Base-by-base conservation (phyloP, 768 basidiomycete genomes). In the Naganishia randhawae region DNA sequence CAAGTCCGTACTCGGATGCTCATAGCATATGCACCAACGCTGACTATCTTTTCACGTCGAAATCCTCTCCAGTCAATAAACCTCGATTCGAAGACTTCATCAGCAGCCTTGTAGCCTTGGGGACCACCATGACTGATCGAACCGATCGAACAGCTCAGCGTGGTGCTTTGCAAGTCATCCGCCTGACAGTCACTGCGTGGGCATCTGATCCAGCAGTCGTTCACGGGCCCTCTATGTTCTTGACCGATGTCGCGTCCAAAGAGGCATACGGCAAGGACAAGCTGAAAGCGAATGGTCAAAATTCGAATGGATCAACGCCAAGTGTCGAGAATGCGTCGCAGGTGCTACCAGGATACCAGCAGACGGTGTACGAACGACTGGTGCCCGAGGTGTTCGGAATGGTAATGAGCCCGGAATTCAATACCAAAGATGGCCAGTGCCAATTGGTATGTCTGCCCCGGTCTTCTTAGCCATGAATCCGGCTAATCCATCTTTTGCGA, bases 341-440 rank as follows among this genome's bases (percentile, higher is more conserved):
- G 31, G 74, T 74, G 13, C 80, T 98, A 50, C 92, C 92, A 13
- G 94, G 95, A 0, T 97, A 96, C 72, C 93, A 97, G 72, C 85
- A 86, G 16, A 94, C 94, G 77, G 85, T 95, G 33, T 98, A 98
- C 74, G 89, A 93, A 70, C 85, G 87, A 14, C 80, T 95, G 37
- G 82, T 98, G 62, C 90, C 92, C 13, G 82, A 86, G 2, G 88
- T 88, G 27, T 96, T 99, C 79, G 84, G 86, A 9, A 86, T 97
- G 4, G 86, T 92, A 0, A 87, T 90, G 13, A 82, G 84, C 10
- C 86, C 89, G 0, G 85, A 87, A 45, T 91, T 96, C 77, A 94
- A 93, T 75, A 82, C 89, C 72, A 91, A 90, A 76, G 92, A 96
- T 75, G 92, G 90, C 1, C 91, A 92, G 74, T 86, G 88, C 75